Percentiles rank a stretch among this genome's conserved stretches.
Evolutionary conservation across 163 green algal genomes (phyloP).

Genomic region (Prototheca cutis): DNA sequence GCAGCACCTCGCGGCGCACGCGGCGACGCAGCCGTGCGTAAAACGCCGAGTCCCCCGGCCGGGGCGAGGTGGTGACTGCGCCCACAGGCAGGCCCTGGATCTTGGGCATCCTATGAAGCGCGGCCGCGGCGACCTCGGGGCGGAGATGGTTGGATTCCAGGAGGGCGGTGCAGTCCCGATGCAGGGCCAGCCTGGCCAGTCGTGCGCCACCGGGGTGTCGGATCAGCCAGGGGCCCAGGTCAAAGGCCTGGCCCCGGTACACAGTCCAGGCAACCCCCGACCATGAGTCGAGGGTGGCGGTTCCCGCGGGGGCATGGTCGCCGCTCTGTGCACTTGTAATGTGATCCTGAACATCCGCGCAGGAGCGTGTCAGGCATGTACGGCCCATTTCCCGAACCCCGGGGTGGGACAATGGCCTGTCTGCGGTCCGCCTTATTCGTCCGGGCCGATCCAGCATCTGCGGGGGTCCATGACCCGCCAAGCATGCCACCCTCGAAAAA

Average conservation of each 20-base stretch:
- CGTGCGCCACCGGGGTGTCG: conserved; percentile 45
- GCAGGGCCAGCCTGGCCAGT: conserved; percentile 69
- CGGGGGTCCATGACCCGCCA: too few species aligned
- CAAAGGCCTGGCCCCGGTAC: conserved; percentile 23
- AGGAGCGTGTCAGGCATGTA: too few species aligned
- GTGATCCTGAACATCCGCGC: too few species aligned
- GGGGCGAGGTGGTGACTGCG: conserved; percentile 51
- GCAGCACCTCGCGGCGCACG: conserved; percentile 67
- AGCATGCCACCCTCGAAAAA: too few species aligned
- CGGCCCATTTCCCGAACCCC: too few species aligned
- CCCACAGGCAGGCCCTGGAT: conserved; percentile 66
- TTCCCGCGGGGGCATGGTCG: too few species aligned
- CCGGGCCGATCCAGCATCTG: too few species aligned
- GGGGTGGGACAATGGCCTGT: too few species aligned
- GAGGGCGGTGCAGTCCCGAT: conserved; percentile 66
- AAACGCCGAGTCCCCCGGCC: conserved; percentile 52
- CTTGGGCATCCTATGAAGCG: conserved; percentile 48
- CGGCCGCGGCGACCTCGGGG: conserved; percentile 43
- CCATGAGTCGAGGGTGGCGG: too few species aligned
- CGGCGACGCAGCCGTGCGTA: conserved; percentile 49
- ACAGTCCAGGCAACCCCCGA: too few species aligned
- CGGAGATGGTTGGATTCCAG: conserved; percentile 77
- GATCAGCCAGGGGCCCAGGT: conserved; percentile 34
- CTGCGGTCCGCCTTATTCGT: too few species aligned
- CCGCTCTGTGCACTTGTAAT: too few species aligned